Evolutionary conservation across 306 rosid species (phyloP), one percentile per base, ranked within the genome.

Genomic region (Acacia crassicarpa): DNA sequence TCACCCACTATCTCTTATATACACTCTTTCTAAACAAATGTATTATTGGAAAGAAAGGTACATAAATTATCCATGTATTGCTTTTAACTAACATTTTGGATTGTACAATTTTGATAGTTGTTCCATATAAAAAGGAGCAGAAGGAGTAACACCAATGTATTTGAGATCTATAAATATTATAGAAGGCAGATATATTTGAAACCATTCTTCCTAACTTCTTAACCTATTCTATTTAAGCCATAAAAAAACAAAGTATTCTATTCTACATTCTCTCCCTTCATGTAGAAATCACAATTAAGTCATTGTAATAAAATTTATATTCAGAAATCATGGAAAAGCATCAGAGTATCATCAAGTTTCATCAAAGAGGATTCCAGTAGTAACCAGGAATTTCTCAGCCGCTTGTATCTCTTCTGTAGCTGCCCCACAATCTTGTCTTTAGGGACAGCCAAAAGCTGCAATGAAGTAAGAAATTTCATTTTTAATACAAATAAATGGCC

Each of bases 291-390:
- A 79, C 15, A 27, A 62, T 62, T 38, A 54, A 74, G 51, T 22
- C 43, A 75, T 4, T 23, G 30, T 61, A 23, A 48, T 45, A 74
- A 56, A 54, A 73, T 40, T 62, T 48, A 65, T 69, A 43, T 45
- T 92, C 87, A 93, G 79, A 95, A 93, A 84, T 95, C 91, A 87
- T 91, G 96, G 90, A 95, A 95, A 85, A 90, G 98, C 99, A 93
- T 95, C 22, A 93, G 62, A 48, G 96, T 90, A 75, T 93, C 98
- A 35, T 92, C 98, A 45, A 95, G 94, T 83, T 92, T 92, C 92
- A 92, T 49, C 70, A 93, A 78, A 6, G 97, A 90, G 44, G 93
- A 85, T 56, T 85, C 89, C 48, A 95, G 83, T 65, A 90, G 86
- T 11, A 80, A 41, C 81, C 81, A 51, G 45, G 83, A 80, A 25